Evolutionary conservation across 331 rosid genomes (phyloP).

Genomic region (Acacia pycnantha): DNA sequence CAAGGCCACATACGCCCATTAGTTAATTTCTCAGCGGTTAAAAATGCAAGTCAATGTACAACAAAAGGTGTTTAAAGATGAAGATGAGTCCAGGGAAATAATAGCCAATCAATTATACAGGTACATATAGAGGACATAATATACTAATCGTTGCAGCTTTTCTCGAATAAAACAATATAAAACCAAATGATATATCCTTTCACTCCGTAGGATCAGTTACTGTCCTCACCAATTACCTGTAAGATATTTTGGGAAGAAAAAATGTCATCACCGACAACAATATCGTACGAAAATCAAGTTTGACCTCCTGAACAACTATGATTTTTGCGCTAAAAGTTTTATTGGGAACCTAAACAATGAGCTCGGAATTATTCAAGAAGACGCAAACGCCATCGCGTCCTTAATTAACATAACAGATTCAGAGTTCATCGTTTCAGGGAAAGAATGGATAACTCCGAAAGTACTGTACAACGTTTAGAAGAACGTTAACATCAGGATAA

Average conservation of each 20-base stretch:
- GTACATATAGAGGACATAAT: conserved; percentile 29
- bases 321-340: neutral
- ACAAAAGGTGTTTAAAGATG: conserved; percentile 7
- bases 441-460: neutral
- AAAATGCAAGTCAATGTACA: conserved; percentile 13
- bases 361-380: conserved; percentile 1
- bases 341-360: neutral
- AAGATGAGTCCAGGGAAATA: conserved; percentile 13
- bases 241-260: neutral
- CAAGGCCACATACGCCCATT: conserved; percentile 10
- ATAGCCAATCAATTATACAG: conserved; percentile 27
- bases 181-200: conserved; percentile 3
- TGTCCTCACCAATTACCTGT: conserved; percentile 16
- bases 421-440: neutral
- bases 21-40: conserved; percentile 7
- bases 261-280: conserved; percentile 27
- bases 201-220: neutral
- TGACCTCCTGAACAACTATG: neutral
- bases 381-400: neutral
- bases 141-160: conserved; percentile 26
- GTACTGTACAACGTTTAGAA: neutral
- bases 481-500: neutral
- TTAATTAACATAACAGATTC: neutral
- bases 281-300: neutral
- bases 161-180: conserved; percentile 18